Base-by-base conservation (phyloP, 352 stramenopile genomes). In the Pythium brachiatum region DNA sequence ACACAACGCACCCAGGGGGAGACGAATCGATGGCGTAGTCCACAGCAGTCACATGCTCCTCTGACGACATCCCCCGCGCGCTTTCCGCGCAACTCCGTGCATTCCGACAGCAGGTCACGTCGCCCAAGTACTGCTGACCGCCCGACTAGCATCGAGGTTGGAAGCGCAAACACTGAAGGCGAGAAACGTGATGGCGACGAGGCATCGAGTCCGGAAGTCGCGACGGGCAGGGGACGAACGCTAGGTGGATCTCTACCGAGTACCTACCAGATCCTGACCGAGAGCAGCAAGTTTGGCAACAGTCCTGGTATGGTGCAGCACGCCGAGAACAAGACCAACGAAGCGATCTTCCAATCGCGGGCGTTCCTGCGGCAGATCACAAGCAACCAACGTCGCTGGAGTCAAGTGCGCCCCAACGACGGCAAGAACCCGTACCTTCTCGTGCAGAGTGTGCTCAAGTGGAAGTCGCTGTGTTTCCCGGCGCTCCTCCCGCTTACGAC, bases 341-440 rank as follows among this genome's bases (percentile, higher is more conserved):
- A 89, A 9, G 80, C 88, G 31, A 70, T 93, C 44, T 93, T 93
- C 50, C 81, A 84, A 52, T 88, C 81, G 7, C 81, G 90, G 47
- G 81, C 78, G 15, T 88, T 92, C 38, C 74, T 89, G 34, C 89
- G 84, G 66, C 82, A 91, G 60, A 70, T 95, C 27, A 95, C 87
- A 18, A 94, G 83, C 50, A 99, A 99, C 75, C 84, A 97, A 52
- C 84, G 97, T 13, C 81, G 97, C 55, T 99, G 97, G 97, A 98
- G 85, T 54, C 97, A 99, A 78, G 95, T 99, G 46, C 76, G 79
- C 0, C 76, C 83, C 11, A 77, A 64, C 27, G 79, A 90, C 68
- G 75, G 82, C 39, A 73, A 73, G 18, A 81, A 90, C 20, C 57
- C 60, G 46, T 69, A 69, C n/a, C 50, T 54, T n/a, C 71, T 80